Base-by-base conservation (phyloP, 805 yeast genomes). In the Yamadazyma laniorum region DNA sequence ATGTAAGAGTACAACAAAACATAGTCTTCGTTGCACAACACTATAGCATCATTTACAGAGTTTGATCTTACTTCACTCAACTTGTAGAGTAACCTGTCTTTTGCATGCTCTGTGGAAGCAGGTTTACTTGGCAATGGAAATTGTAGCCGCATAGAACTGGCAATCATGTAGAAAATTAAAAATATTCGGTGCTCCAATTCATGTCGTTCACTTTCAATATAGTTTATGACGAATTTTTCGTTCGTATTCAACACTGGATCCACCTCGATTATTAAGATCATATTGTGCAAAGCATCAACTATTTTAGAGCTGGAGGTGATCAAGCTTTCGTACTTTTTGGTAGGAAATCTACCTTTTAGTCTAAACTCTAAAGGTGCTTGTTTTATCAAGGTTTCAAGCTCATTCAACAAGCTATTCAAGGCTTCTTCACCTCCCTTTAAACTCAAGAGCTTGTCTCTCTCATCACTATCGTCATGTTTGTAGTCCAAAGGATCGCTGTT, bases 291-390 rank as follows among this genome's bases (percentile, higher is more conserved):
- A 0, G 89, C 80, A 52, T 86, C 91, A 17, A 86, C 65, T 18
- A 86, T 82, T 22, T 70, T 69, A 32, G 82, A 80, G 0, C 93
- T 83, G 2, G 76, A 59, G 9, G 59, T 56, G 15, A 86, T 53
- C 16, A 86, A 55, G 26, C 59, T 64, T 29, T 65, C 63, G 57
- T 81, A 87, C 0, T 67, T 65, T 3, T 56, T 61, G 2, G 57
- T 53, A 2, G 90, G 87, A 48, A 85, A 86, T 11, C 74, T 70
- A 0, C 95, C 95, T 50, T 85, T 82, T 39, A 87, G 59, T 32
- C 95, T 67, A 37, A 82, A 66, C 55, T 86, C 95, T 54, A 77
- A 69, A 2, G 90, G 86, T 0, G 95, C 88, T 51, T 82, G 88
- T 33, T 75, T 74, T 27, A 84, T 58, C 15, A 83, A 58, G 0